Evolutionary conservation across 192 early-diverging fungal species (phyloP).

Genomic region (Backusella morwellensis): DNA sequence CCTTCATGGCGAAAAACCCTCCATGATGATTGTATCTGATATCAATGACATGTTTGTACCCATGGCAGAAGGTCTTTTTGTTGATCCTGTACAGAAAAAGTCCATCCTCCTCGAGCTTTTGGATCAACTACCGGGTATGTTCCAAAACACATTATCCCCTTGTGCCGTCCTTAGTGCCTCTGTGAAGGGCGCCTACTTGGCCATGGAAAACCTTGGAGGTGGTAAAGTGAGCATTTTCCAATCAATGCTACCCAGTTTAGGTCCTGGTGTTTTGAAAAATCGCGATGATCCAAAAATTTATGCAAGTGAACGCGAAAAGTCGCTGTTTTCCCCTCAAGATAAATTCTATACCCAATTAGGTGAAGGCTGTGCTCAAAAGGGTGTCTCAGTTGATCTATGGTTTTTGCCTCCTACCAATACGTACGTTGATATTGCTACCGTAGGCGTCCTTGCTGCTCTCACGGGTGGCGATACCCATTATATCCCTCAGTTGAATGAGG

Average conservation of each 20-base stretch:
- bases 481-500: slow-evolving; percentile 81
- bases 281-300: slow-evolving; percentile 90
- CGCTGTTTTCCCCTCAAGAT: slow-evolving; percentile 84
- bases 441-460: slow-evolving; percentile 69
- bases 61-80: slow-evolving; percentile 86
- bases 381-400: slow-evolving; percentile 87
- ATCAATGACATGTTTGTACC: slow-evolving; percentile 94
- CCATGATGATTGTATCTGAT: slow-evolving; percentile 95
- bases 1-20: slow-evolving; percentile 71
- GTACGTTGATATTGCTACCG: neutral
- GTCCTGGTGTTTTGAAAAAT: slow-evolving; percentile 83
- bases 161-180: slow-evolving; percentile 83
- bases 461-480: slow-evolving; percentile 87
- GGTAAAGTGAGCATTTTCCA: slow-evolving; percentile 93
- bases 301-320: slow-evolving; percentile 89
- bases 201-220: slow-evolving; percentile 65
- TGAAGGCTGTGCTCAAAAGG: slow-evolving; percentile 75
- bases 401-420: slow-evolving; percentile 66
- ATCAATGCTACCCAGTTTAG: slow-evolving; percentile 79
- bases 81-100: slow-evolving; percentile 80
- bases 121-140: slow-evolving; percentile 79
- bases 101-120: slow-evolving; percentile 78
- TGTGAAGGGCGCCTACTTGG: slow-evolving; percentile 69
- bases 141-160: slow-evolving; percentile 69
- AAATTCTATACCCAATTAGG: slow-evolving; percentile 84